Base-by-base conservation (phyloP, 352 stramenopile species). In the Pseudoperonospora humuli region DNA sequence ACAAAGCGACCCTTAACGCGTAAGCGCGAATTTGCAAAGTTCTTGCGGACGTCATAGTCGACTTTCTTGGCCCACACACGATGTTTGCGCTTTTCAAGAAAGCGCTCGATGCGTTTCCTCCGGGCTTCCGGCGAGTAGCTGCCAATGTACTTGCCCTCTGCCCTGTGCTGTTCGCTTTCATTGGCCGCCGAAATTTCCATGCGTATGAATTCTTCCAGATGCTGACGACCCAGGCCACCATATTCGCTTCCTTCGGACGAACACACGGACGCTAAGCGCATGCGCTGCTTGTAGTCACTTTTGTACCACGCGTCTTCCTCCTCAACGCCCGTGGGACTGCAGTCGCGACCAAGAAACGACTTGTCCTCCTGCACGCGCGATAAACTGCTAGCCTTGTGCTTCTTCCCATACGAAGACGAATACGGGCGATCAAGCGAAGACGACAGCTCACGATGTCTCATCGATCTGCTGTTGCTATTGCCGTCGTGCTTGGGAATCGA, bases 41-140 rank as follows among this genome's bases (percentile, higher is more conserved):
- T 98, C 72, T 99, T 98, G 37, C 96, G 75, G 17, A 98, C 94
- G 57, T 98, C 94, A 60, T 99, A 99, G 68, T 98, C 96, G 7
- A 99, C 94, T 37, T 97, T 97, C 60, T 98, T 98, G 35, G 84
- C 92, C 95, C 93, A 99, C 33, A 97, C 83, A 36, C 92, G 86
- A 34, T 75, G 80, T 44, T 95, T 85, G 47, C 91, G 76, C 68
- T 97, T 97, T 51, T 95, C 85, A 19, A 95, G 61, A 50, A 97
- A 97, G 17, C 74, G 68, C 39, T 89, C 74, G 19, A 96, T 91
- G 45, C 83, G 67, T 64, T 87, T 78, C 53, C 77, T 74, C 37
- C 87, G 70, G 36, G 84, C 71, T 18, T 92, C 80, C 5, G 86
- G 86, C 10, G 79, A 93, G 64, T 96, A 96, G 51, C 71, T 91